A percentile compares a stretch with the other conserved stretches of the same genome.
Evolutionary conservation across 768 basidiomycete species (phyloP).

Genomic region (Suillus occidentalis): DNA sequence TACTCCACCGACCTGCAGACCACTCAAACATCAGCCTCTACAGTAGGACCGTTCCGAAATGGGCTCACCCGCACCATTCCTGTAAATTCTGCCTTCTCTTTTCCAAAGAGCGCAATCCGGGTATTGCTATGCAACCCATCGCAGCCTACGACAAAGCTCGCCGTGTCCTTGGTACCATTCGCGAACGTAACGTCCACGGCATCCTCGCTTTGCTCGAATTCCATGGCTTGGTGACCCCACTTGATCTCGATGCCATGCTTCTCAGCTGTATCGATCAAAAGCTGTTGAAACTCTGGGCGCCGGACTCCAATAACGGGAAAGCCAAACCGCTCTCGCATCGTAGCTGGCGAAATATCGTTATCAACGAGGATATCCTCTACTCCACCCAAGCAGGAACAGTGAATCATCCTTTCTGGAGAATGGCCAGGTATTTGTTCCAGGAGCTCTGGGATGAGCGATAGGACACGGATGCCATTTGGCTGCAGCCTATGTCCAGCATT

Average conservation of each 20-base stretch:
- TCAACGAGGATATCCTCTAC: slow-evolving; percentile 29
- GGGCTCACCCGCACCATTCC: slow-evolving; percentile 38
- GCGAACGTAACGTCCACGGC: slow-evolving; percentile 35
- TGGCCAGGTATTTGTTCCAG: slow-evolving; percentile 25
- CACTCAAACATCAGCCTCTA: not conserved
- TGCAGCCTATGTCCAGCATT: slow-evolving; percentile 25
- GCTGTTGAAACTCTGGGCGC: slow-evolving; percentile 30
- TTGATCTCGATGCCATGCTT: slow-evolving; percentile 33
- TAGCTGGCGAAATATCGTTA: slow-evolving; percentile 19
- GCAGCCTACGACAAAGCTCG: slow-evolving; percentile 42
- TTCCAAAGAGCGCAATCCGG: slow-evolving; percentile 38
- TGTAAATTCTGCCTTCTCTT: slow-evolving; percentile 34
- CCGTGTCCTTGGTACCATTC: slow-evolving; percentile 36
- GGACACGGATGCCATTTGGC: slow-evolving; percentile 28
- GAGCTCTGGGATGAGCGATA: slow-evolving; percentile 27
- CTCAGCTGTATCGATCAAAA: slow-evolving; percentile 31
- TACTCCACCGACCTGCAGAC: slow-evolving; percentile 35
- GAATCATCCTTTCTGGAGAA: slow-evolving; percentile 11
- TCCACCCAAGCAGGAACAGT: slow-evolving; percentile 24
- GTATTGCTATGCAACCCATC: slow-evolving; percentile 46
- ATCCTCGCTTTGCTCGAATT: slow-evolving; percentile 28
- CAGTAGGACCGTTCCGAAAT: not conserved
- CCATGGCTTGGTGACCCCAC: slow-evolving; percentile 34
- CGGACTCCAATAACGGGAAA: slow-evolving; percentile 32
- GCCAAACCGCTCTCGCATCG: slow-evolving; percentile 21